Base-by-base conservation (phyloP, 148 eudicot genomes). In the Silene uniflora region DNA sequence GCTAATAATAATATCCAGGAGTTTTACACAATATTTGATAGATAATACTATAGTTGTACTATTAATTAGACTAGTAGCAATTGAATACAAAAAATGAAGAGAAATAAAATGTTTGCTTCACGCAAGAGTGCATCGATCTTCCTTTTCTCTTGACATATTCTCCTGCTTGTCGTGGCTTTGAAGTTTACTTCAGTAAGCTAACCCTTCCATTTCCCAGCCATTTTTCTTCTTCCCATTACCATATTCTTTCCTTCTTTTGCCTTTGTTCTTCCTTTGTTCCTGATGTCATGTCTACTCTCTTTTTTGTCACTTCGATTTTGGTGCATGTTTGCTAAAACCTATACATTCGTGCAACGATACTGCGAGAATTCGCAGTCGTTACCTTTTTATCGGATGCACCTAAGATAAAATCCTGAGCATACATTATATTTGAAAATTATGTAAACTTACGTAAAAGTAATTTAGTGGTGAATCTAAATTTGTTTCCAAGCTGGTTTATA, bases 51-150 rank as follows among this genome's bases (percentile, higher is more conserved):
- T 52, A 52, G 17, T 11, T 13, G 56, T 52, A 52, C 56, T 12
- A 52, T 32, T 32, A 32, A 52, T 32, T 32, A 32, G 12, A 52
- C 56, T 13, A 61, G 8, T 0, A 19, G 49, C 9, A 21, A 19
- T 39, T 29, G n/a, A n/a, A 39, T 10, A 27, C 8, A 14, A 1
- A 44, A 17, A 77, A 69, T 22, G 49, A 64, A 62, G 64, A 76
- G 75, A 64, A 69, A 2, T 69, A 73, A 64, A 69, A 2, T 69
- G 88, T 73, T 89, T 89, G 93, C 93, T 89, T 89, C 89, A 89
- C 93, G 93, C 93, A 87, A 89, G 69, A 86, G 77, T 69, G 75
- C 67, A 66, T 72, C 76, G 73, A 62, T 74, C 69, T 75, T 72
- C 62, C 66, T 27, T 29, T 22, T 21, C 21, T 21, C 49, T 72